Evolutionary conservation across 768 basidiomycete species (phyloP), one percentile per base, ranked within the genome.

Genomic region (Myochromella boudieri): DNA sequence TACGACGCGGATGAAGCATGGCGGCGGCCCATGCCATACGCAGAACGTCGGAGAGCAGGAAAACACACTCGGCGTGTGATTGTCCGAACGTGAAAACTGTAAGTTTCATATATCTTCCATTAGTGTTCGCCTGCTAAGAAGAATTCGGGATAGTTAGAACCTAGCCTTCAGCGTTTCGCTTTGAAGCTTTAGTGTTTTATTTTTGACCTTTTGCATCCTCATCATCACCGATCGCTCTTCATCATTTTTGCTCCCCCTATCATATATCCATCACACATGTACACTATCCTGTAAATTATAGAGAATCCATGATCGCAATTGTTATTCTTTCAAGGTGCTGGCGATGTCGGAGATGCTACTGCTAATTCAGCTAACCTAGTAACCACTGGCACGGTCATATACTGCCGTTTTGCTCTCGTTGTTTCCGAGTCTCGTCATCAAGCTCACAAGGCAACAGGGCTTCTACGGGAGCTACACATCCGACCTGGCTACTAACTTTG

Each of bases 61-160:
- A 91, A 91, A 62, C 87, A 90, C 61, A 90, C 87, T 18, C 75
- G 73, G 58, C 78, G 87, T 43, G 81, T 89, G 26, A 80, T 89
- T 52, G 80, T 85, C 48, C 68, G 78, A 59, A 68, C 67, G 57
- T 76, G 56, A 63, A 49, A 26, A 27, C 52, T 54, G 48, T 58
- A 50, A 50, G 51, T 51, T n/a, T 40, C 26, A 28, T 17, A 36
- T 41, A 17, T 20, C 15, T 36, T 38, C 18, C 40, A 11, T 26
- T 34, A 25, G 24, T 34, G n/a, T 40, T 46, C 39, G 24, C 37
- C 37, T 29, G 37, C 41, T 53, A 37, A 49, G 22, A 27, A 46
- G 40, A 17, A 28, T 43, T 31, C n/a, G n/a, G n/a, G n/a, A n/a
- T 25, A 54, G 44, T 34, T 54, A 49, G 44, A 49, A 41, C 41